Conservation (phyloP, 805 yeast genomes). For the Sungouiella blattae region DNA sequence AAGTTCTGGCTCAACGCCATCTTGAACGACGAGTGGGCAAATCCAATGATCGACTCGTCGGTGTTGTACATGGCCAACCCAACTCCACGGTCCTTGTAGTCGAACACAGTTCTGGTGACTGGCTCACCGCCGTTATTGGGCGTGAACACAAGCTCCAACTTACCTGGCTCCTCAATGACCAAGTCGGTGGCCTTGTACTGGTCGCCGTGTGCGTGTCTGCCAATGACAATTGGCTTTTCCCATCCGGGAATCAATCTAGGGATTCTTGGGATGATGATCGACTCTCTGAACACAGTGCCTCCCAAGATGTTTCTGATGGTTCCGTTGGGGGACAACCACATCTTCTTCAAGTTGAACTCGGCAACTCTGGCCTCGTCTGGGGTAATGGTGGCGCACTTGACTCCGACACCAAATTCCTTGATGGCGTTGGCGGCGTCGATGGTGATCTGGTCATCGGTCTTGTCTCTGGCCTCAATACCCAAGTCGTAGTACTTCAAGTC, state of each 20-base stretch:
- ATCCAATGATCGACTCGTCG: conserved; percentile 82
- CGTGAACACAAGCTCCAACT: conserved; percentile 70
- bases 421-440: conserved; percentile 88
- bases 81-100: conserved; percentile 71
- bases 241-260: conserved; percentile 89
- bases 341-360: conserved; percentile 85
- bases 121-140: conserved; percentile 62
- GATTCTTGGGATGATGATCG: conserved; percentile 83
- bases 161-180: conserved; percentile 76
- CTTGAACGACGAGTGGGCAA: conserved; percentile 91
- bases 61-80: conserved; percentile 95
- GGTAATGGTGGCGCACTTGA: conserved; percentile 98
- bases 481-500: conserved; percentile 91
- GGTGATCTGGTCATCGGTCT: conserved; percentile 86
- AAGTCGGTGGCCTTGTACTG: conserved; percentile 93
- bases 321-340: conserved; percentile 98
- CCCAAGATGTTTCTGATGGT: conserved; percentile 94
- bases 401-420: conserved; percentile 83
- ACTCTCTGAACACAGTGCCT: conserved; percentile 96
- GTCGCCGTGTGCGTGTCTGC: conserved; percentile 97
- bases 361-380: conserved; percentile 94
- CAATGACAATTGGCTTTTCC: conserved; percentile 94
- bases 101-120: conserved; percentile 57
- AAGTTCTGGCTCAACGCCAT: conserved; percentile 75
- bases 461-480: conserved; percentile 81